Percentiles rank a stretch among this genome's conserved stretches.
Evolutionary conservation across 2,329 filamentous ascomycete genomes (phyloP).

Genomic region (Elsinoe arachidis): DNA sequence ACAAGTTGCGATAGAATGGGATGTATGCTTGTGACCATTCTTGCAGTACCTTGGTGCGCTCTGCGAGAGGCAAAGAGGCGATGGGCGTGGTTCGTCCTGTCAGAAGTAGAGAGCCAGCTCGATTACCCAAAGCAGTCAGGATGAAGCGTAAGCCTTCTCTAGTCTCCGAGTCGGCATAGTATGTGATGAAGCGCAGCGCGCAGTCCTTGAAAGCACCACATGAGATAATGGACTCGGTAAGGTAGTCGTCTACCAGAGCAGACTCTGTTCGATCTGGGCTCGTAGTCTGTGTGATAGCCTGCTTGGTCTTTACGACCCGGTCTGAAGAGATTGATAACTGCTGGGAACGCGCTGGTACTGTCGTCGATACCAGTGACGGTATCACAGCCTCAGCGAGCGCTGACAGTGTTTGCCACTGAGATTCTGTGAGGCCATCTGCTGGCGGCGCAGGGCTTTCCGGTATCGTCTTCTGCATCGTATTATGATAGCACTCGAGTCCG

Average conservation of each 20-base stretch:
- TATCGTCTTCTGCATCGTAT: not conserved
- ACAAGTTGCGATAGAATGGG: conserved; percentile 46
- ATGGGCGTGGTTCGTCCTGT: conserved; percentile 60
- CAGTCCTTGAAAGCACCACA: conserved; percentile 46
- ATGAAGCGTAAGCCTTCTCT: conserved; percentile 44
- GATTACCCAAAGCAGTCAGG: conserved; percentile 46
- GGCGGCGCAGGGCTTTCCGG: conserved; percentile 41
- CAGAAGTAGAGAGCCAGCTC: conserved; percentile 50
- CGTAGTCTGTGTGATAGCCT: conserved; percentile 38
- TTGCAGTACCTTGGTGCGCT: conserved; percentile 54
- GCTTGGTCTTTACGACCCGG: conserved; percentile 42
- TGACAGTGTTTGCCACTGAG: conserved; percentile 52
- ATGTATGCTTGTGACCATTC: conserved; percentile 54
- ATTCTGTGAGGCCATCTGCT: conserved; percentile 41
- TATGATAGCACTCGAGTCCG: no score
- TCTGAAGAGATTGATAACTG: conserved; percentile 31
- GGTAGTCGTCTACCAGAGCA: conserved; percentile 22
- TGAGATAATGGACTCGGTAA: conserved; percentile 30
- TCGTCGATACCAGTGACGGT: conserved; percentile 43
- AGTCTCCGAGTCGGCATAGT: conserved; percentile 41
- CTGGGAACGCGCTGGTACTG: conserved; percentile 26
- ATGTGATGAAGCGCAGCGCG: conserved; percentile 40
- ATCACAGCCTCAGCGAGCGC: conserved; percentile 51
- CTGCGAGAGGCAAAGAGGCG: conserved; percentile 50
- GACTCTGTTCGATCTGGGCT: conserved; percentile 33